phyloP scores from a whole-genome alignment of 345 rosid species.

The Euphorbia lathyris region DNA sequence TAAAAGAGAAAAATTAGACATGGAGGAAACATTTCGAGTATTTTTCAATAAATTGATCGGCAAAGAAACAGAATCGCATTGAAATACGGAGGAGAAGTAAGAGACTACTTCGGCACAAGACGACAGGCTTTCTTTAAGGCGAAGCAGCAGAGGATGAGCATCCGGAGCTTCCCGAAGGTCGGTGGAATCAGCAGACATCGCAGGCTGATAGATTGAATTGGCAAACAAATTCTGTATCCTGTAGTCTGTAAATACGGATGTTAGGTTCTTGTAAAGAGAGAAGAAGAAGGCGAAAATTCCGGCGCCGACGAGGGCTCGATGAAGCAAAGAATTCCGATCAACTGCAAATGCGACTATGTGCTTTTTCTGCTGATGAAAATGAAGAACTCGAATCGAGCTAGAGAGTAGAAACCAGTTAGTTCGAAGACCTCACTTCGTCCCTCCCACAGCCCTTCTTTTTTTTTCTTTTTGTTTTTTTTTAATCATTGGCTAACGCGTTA shows the following conservation, averaged over 20 bases:
- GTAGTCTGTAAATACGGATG: background rate
- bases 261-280: background rate
- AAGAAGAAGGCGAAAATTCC: background rate
- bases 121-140: conserved; percentile 42
- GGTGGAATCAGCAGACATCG: conserved; percentile 11
- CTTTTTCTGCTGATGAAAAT: background rate
- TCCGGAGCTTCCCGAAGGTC: conserved; percentile 22
- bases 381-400: background rate
- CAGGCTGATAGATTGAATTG: background rate
- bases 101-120: conserved; percentile 43
- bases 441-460: too few species aligned
- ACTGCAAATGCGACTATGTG: background rate
- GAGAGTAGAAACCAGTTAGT: too few species aligned
- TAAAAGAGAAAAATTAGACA: background rate
- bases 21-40: background rate
- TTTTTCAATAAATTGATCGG: background rate
- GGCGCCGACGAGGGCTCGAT: background rate
- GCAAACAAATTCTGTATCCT: background rate
- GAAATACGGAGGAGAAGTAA: conserved; percentile 1
- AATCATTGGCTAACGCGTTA: too few species aligned
- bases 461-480: too few species aligned
- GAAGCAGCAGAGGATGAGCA: conserved; percentile 25
- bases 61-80: conserved; percentile 3
- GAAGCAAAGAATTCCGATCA: background rate
- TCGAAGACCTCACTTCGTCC: too few species aligned